Base-by-base conservation (phyloP, 805 yeast species). In the Trichomonascus vanleenenianus region DNA sequence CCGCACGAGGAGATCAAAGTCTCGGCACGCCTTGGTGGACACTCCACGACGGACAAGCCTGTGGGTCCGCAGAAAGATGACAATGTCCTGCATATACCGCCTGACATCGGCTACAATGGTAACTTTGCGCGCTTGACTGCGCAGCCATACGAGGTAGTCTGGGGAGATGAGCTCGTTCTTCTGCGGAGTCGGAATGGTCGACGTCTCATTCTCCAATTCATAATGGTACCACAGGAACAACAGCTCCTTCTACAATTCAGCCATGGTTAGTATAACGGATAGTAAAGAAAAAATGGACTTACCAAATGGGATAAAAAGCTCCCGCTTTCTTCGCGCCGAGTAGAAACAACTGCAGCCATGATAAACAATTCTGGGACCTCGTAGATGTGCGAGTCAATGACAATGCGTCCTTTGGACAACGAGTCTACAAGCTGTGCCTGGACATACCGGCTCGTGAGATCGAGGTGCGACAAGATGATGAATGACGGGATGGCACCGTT, bases 11-110 rank as follows among this genome's bases (percentile, higher is more conserved):
- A 49, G 42, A 22, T 68, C 72, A 32, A 78, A 59, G 42, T 77
- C 79, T 2, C 56, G 47, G 9, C 71, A 57, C 2, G 73, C 62
- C 42, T 61, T 57, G 0, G 82, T 76, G 0, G 80, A 71, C 0
- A 79, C 56, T 0, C 85, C 85, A 1, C 71, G 66, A 2, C 59
- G 50, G 3, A 78, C 77, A 57, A 77, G 70, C 36, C 85, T 56
- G 53, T 80, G 82, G 44, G 71, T 69, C 38, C 86, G 62, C 1
- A 74, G 53, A 53, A 71, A 75, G 2, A 79, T 65, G 2, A 77
- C 58, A 11, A 81, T 67, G 56, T 80, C 85, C 49, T 77, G 75
- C 49, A 77, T 70, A 52, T 79, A 81, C 3, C 81, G 58, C 38
- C 57, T 57, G 27, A 80, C 62, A 44, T 79, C 83, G 0, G 78